phyloP scores from a whole-genome alignment of 345 rosid species.

The Gynandropsis gynandra region DNA sequence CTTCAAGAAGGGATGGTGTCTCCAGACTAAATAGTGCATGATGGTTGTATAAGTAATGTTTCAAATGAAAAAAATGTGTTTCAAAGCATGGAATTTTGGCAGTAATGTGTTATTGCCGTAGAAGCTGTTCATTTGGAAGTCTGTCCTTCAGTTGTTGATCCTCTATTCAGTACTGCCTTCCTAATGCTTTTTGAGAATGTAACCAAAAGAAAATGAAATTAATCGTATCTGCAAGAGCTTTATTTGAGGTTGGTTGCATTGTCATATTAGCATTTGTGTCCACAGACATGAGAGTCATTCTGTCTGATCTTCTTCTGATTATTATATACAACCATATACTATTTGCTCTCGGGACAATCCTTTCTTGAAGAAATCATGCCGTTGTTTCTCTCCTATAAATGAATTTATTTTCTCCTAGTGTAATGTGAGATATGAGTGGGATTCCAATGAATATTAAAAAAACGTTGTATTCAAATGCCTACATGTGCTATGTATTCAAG shows the following conservation, averaged over 20 bases:
- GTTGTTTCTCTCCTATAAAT: background rate
- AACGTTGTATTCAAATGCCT: too few relatives aligned
- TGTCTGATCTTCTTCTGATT: too few relatives aligned
- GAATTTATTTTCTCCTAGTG: too few relatives aligned
- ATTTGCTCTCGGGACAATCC: background rate
- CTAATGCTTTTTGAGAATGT: slow-evolving; percentile 48
- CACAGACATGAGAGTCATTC: too few relatives aligned
- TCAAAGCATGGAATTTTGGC: too few relatives aligned
- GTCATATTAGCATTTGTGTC: too few relatives aligned
- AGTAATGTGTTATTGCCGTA: slow-evolving; percentile 4
- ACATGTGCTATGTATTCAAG: background rate
- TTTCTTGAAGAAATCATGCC: slow-evolving; percentile 3
- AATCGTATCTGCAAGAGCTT: slow-evolving; percentile 65
- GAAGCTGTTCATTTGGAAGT: slow-evolving; percentile 45
- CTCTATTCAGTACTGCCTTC: slow-evolving; percentile 71
- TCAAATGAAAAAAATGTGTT: slow-evolving; percentile 11
- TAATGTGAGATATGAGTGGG: slow-evolving; percentile 6
- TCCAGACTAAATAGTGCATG: background rate
- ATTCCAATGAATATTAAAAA: too few relatives aligned
- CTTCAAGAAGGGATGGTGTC: slow-evolving; percentile 1
- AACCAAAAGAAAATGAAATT: background rate
- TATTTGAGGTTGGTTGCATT: slow-evolving; percentile 78
- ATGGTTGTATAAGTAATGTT: slow-evolving; percentile 12
- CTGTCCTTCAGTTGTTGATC: slow-evolving; percentile 87
- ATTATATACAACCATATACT: background rate